Evolutionary conservation across 495 filamentous ascomycete genomes (phyloP), one percentile per base, ranked within the genome.

Genomic region (Tuber brumale): DNA sequence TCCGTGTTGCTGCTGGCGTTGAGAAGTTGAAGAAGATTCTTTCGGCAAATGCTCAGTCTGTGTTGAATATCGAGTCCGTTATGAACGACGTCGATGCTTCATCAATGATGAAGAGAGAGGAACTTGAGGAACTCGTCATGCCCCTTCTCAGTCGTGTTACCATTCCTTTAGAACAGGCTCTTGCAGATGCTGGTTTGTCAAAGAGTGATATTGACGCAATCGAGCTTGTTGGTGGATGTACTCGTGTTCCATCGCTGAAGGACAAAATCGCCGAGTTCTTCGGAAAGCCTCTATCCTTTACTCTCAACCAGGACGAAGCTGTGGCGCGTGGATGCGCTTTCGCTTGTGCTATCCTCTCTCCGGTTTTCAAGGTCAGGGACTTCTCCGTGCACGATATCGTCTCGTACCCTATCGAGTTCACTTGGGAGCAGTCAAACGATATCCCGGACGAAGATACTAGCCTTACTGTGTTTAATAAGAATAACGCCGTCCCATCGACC

Each of bases 21-120:
- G 95, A 99, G 88, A 98, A 97, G 89, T 84, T 97, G 83, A 99
- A 99, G 93, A 98, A 98, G 89, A 91, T 99, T 73, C 88, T 99
- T 74, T 98, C 96, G 21, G 95, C 95, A 81, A 98, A 98, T 85
- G 91, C 94, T 71, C 88, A 90, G 79, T 95, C 94, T 5, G 96
- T 95, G n/a, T 81, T 99, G 82, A 97, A 92, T 87, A 97, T 99
- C 82, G 95, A 99, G 88, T 97, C 95, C 31, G 88, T 98, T 77
- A 98, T 99, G 95, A 95, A 98, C 83, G 95, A 99, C 83, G 86
- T 95, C 46, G 95, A 99, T 84, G 96, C 97, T 37, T 89, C 89
- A 35, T 87, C 92, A 69, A 90, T 96, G 88, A 88, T 98, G 80
- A 98, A 95, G 84, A 92, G 95, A 81, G 93, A 97, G 82, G 94